Evolutionary conservation across 2,329 filamentous ascomycete genomes (phyloP), one percentile per base, ranked within the genome.

Genomic region (Fusarium sp.): DNA sequence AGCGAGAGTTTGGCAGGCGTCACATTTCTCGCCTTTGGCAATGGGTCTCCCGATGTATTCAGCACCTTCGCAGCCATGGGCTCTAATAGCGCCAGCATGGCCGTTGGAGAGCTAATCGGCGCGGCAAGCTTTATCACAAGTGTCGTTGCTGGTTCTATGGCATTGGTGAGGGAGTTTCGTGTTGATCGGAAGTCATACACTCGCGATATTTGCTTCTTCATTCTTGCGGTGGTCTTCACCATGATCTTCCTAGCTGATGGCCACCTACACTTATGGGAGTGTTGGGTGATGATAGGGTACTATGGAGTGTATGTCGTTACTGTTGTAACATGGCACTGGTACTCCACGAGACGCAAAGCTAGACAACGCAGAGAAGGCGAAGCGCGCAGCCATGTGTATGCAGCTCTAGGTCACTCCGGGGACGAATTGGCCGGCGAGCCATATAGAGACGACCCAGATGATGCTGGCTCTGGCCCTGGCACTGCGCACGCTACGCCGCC

Each of bases 51-150:
- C 5, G 96, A 99, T 83, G 95, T 99, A 51, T 99, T 99, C 83
- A 98, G 95, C 75, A 99, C 96, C 5, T 98, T 99, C 84, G 96
- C 96, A 22, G 97, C 96, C 76, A 98, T 99, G 94, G 92, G 92
- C 79, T 98, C 95, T 30, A 94, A 98, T 79, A 98, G 95, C 81
- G 96, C 96, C n/a, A 97, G 95, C 84, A 89, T 99, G 87, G 96
- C 96, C 3, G 91, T 99, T 45, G 96, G 96, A 51, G 96, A 99
- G 84, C 87, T 99, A 57, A 94, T 99, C 60, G 96, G 96, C 39
- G 96, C 96, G 17, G 96, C 96, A 39, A 91, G 94, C 72, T 99
- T 99, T 84, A 99, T 99, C 82, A 97, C 95, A 3, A 93, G 95
- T 4, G 96, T 99, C 24, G 96, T 99, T 39, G 95, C 96, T 10